Evolutionary conservation across 1,284 basidiomycete genomes (phyloP).

Genomic region (Trichosporon inkin): DNA sequence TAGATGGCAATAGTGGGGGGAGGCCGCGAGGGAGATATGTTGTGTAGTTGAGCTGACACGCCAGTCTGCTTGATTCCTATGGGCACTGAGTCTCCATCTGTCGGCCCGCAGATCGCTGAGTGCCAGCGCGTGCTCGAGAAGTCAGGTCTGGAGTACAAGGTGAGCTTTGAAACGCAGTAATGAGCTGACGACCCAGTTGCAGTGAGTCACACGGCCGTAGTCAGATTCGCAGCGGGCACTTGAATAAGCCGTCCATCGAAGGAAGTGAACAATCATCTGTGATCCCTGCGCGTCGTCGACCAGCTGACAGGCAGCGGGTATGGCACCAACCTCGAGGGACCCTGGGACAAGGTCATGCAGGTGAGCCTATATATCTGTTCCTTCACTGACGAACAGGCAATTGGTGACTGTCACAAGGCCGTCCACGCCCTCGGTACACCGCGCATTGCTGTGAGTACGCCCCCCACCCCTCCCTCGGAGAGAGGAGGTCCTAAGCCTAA

Average conservation of each 20-base stretch:
- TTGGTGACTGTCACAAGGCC: slow-evolving; percentile 75
- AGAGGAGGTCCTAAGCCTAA: not conserved
- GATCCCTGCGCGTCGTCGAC: no score
- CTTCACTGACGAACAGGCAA: slow-evolving; percentile 22
- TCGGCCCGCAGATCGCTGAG: slow-evolving; percentile 53
- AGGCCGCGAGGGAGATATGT: not conserved
- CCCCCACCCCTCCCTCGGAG: no score
- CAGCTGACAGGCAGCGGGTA: slow-evolving; percentile 61
- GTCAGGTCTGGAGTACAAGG: slow-evolving; percentile 75
- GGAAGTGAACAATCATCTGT: no score
- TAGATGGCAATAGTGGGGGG: not conserved
- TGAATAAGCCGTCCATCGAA: no score
- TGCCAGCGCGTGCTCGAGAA: slow-evolving; percentile 75
- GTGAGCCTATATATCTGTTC: slow-evolving; percentile 12
- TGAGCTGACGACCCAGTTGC: slow-evolving; percentile 21
- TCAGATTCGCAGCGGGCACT: no score
- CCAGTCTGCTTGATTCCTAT: slow-evolving; percentile 51
- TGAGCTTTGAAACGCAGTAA: slow-evolving; percentile 40
- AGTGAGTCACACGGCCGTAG: slow-evolving; percentile 63
- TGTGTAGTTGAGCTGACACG: not conserved
- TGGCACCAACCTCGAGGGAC: slow-evolving; percentile 83
- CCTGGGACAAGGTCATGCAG: slow-evolving; percentile 67
- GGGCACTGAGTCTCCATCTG: slow-evolving; percentile 45
- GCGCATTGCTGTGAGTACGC: slow-evolving; percentile 40
- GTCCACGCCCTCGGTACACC: slow-evolving; percentile 61